These are phyloP conservation scores for Reticulascus tulasneorum DNA, from an alignment of 2,329 filamentous ascomycete genomes.

Conservation along the genomic window DNA sequence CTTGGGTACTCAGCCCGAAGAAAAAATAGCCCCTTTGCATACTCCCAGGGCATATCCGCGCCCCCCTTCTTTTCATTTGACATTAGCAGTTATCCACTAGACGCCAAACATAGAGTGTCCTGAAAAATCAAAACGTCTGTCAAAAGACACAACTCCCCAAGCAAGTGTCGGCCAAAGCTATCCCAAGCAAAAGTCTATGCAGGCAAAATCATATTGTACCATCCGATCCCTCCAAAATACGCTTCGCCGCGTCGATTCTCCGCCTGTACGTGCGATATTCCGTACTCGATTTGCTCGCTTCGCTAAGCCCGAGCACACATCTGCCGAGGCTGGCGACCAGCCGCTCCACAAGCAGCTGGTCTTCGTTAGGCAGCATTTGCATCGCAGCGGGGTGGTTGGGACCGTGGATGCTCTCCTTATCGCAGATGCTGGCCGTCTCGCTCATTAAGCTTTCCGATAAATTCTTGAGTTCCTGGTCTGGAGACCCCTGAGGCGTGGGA, in stretches of 20 bases:
- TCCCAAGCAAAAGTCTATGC: neutral
- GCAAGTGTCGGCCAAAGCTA: constrained; percentile 4
- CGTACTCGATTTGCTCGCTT: constrained; percentile 49
- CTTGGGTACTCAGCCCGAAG: too few relatives aligned
- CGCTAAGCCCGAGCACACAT: constrained; percentile 55
- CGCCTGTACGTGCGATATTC: constrained; percentile 64
- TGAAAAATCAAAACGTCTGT: neutral
- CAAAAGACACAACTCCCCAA: too few relatives aligned
- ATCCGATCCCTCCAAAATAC: constrained; percentile 67
- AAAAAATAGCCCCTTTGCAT: constrained; percentile 3
- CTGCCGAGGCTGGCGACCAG: constrained; percentile 56
- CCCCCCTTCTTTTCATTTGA: constrained; percentile 11
- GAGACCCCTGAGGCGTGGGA: constrained; percentile 43
- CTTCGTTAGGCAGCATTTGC: constrained; percentile 47
- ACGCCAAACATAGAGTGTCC: constrained; percentile 6
- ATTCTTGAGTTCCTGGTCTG: constrained; percentile 43
- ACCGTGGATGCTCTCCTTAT: constrained; percentile 25
- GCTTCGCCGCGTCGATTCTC: constrained; percentile 70
- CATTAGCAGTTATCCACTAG: constrained; percentile 9
- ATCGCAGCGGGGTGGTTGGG: constrained; percentile 35
- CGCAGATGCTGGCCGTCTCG: constrained; percentile 40
- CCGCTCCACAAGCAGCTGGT: constrained; percentile 56
- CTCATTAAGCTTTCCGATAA: constrained; percentile 46
- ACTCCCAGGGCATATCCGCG: neutral
- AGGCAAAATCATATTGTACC: too few relatives aligned